Base-by-base conservation (phyloP, 2,329 filamentous ascomycete genomes). In the Diplodia mutila region DNA sequence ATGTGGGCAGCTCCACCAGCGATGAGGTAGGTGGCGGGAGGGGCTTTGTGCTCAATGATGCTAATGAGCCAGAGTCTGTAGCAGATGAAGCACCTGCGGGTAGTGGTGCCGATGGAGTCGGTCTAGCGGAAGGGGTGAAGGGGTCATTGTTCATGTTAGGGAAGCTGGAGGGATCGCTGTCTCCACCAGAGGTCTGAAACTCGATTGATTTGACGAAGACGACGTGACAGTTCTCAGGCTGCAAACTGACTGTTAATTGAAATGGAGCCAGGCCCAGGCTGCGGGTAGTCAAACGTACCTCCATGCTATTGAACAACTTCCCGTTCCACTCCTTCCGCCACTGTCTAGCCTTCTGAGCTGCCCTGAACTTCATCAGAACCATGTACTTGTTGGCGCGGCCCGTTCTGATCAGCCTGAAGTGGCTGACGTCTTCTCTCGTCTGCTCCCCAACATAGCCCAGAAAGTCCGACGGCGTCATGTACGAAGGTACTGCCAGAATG, bases 321-420 rank as follows among this genome's bases (percentile, higher is more conserved):
- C 95, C 95, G 78, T 98, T 95, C 85, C 94, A 97, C 72, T 92
- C 90, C 69, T 85, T 88, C 74, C 91, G 90, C 90, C 94, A 99
- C 63, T 89, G 86, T 73, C 85, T 88, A 16, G 95, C 95, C 70
- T 87, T 88, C 73, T 86, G 87, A 34, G 87, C 86, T 71, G 91
- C 89, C 57, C 92, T 87, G 76, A 98, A 97, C 80, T 97, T 97
- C 87, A 99, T 91, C 69, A 99, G 84, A 29, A 97, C 94, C 84
- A 99, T 91, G 81, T 98, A 98, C 69, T 94, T 88, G 78, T 96
- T 97, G 78, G 93, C 90, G 70, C 90, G 86, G 65, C 90, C 91
- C 1, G 95, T 98, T 84, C 93, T 90, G 67, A 99, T 91, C 87
- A 99, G 93, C 65, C 95, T 86, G 76, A 97, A 97, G 81, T 99